These are phyloP conservation scores for Aegilops umbellulata DNA, from an alignment of 176 grass and related monocot species.

Conservation along the genomic window DNA sequence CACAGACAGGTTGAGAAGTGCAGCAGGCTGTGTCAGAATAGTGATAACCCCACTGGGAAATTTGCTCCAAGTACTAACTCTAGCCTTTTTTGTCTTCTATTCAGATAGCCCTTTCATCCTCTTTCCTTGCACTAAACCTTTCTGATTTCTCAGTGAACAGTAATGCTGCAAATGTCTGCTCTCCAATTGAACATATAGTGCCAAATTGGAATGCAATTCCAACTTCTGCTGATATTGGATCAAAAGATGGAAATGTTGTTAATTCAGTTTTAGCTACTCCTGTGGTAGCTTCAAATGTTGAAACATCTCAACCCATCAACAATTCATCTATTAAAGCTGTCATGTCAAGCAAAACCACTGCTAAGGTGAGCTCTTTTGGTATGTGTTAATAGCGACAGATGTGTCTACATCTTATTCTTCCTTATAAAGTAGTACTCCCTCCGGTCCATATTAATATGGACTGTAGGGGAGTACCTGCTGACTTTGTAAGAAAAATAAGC, in stretches of 20 bases:
- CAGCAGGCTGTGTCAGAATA: neutral
- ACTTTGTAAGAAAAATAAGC: neutral
- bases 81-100: neutral
- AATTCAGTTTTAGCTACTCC: constrained; percentile 23
- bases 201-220: constrained; percentile 22
- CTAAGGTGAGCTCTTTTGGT: constrained; percentile 46
- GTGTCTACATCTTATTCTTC: neutral
- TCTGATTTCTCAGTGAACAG: neutral
- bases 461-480: neutral
- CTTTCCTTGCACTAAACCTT: constrained; percentile 13
- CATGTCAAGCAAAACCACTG: constrained; percentile 35
- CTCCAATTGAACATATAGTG: constrained; percentile 12
- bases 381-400: neutral
- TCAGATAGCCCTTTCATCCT: neutral
- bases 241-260: constrained; percentile 22
- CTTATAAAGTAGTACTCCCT: too few relatives aligned
- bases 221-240: constrained; percentile 25
- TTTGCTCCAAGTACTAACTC: constrained; percentile 27
- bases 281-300: constrained; percentile 24
- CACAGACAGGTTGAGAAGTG: constrained; percentile 41
- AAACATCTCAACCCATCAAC: constrained; percentile 31
- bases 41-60: constrained; percentile 22
- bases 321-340: constrained; percentile 31
- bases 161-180: neutral
- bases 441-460: too few relatives aligned